Percentiles rank a stretch among this genome's conserved stretches.
Conservation (phyloP, 2,329 filamentous ascomycete genomes). For the Cordyceps farinosa region DNA sequence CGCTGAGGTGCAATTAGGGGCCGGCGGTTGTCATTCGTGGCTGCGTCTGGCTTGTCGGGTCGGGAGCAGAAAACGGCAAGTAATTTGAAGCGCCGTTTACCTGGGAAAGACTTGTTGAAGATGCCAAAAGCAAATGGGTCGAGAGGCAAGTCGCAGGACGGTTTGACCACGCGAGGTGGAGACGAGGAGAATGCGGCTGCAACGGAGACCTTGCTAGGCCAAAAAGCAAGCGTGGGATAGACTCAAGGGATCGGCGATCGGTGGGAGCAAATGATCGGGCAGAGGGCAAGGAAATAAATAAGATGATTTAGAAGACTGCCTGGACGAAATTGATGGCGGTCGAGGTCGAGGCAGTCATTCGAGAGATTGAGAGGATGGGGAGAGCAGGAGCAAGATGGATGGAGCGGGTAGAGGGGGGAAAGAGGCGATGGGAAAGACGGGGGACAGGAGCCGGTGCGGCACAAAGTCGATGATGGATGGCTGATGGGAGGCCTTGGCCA, state of each 20-base stretch:
- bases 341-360: not conserved
- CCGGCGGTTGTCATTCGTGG: not conserved
- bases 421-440: not conserved
- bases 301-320: not conserved
- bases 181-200: slow-evolving; percentile 11
- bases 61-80: not conserved
- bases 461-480: not conserved
- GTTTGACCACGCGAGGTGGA: slow-evolving; percentile 16
- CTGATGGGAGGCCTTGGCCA: not conserved
- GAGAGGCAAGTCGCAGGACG: slow-evolving; percentile 9
- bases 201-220: not conserved
- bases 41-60: not conserved
- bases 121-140: slow-evolving; percentile 1
- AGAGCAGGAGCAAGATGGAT: not conserved
- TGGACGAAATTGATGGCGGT: not conserved
- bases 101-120: not conserved
- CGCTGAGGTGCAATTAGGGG: not conserved
- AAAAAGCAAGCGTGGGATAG: slow-evolving; percentile 2
- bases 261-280: not conserved
- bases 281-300: not conserved
- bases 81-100: not conserved
- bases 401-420: not conserved
- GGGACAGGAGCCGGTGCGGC: not conserved
- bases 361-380: not conserved
- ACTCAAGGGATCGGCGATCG: not conserved